Evolutionary conservation across 2,329 filamentous ascomycete genomes (phyloP).

Genomic region (Cladophialophora chaetospira): DNA sequence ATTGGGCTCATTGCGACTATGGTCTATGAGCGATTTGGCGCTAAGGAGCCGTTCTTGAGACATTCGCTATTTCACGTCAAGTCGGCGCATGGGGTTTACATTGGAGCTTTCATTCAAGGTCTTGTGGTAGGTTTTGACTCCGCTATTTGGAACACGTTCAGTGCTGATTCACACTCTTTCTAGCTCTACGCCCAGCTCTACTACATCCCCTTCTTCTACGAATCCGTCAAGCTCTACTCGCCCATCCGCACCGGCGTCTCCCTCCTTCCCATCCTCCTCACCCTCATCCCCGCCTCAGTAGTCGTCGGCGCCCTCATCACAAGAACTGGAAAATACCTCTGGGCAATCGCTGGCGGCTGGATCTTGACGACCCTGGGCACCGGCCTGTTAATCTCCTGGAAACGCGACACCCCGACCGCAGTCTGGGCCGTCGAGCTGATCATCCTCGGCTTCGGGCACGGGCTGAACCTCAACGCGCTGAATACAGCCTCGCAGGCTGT

Average conservation of each 20-base stretch:
- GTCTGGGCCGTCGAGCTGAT: constrained; percentile 44
- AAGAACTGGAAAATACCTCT: constrained; percentile 41
- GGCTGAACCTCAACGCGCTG: constrained; percentile 45
- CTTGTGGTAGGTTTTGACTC: constrained; percentile 42
- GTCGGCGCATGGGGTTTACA: constrained; percentile 43
- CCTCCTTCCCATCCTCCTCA: constrained; percentile 41
- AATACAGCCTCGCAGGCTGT: constrained; percentile 46
- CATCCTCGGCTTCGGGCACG: constrained; percentile 46
- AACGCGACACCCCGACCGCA: constrained; percentile 36
- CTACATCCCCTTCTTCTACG: constrained; percentile 47
- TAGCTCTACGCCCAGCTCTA: constrained; percentile 48
- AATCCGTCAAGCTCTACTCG: constrained; percentile 40
- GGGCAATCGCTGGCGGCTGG: constrained; percentile 50
- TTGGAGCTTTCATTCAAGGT: constrained; percentile 46
- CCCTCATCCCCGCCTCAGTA: constrained; percentile 36
- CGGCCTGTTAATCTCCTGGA: constrained; percentile 43
- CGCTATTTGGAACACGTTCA: not conserved
- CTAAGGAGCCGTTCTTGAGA: constrained; percentile 41
- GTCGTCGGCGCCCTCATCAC: constrained; percentile 39
- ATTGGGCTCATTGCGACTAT: constrained; percentile 38
- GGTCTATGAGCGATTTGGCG: constrained; percentile 41
- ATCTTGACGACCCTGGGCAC: constrained; percentile 39
- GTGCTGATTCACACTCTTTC: not conserved
- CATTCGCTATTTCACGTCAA: constrained; percentile 41
- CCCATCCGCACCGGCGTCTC: constrained; percentile 42